Percentiles rank a stretch among this genome's conserved stretches.
Conservation (phyloP, 2,329 filamentous ascomycete genomes). For the Sporothrix dimorphospora region DNA sequence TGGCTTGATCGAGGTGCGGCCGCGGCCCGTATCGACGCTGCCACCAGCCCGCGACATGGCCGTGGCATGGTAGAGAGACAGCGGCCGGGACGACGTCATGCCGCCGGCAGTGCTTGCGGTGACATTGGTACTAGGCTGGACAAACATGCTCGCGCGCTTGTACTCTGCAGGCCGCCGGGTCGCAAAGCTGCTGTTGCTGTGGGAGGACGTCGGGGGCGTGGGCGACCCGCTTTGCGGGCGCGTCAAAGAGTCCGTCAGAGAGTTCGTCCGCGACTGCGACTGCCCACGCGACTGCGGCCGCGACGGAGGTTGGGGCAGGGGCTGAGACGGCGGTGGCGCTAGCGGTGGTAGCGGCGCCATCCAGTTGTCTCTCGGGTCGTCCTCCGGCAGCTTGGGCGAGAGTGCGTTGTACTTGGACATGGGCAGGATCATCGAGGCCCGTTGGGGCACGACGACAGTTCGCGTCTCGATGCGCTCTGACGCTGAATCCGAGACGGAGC, state of each 20-base stretch:
- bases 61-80: not conserved
- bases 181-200: not conserved
- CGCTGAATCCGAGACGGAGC: not conserved
- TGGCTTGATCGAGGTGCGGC: slow-evolving; percentile 14
- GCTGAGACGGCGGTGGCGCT: slow-evolving; percentile 13
- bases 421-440: slow-evolving; percentile 8
- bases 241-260: slow-evolving; percentile 22
- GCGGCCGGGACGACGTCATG: not conserved
- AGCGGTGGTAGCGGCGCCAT: not conserved
- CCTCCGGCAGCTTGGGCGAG: not conserved
- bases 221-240: not conserved
- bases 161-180: slow-evolving; percentile 26
- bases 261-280: slow-evolving; percentile 17
- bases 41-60: slow-evolving; percentile 8
- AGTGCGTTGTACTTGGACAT: slow-evolving; percentile 24
- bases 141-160: slow-evolving; percentile 37
- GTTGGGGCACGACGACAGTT: slow-evolving; percentile 7
- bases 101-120: not conserved
- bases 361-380: not conserved
- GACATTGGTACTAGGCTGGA: slow-evolving; percentile 29
- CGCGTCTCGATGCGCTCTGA: slow-evolving; percentile 11
- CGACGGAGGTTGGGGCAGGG: slow-evolving; percentile 7
- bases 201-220: slow-evolving; percentile 9
- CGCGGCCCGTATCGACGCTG: slow-evolving; percentile 13
- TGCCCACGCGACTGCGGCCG: slow-evolving; percentile 14